Conservation (phyloP, 2,329 filamentous ascomycete genomes). For the Stenocarpella maydis region DNA sequence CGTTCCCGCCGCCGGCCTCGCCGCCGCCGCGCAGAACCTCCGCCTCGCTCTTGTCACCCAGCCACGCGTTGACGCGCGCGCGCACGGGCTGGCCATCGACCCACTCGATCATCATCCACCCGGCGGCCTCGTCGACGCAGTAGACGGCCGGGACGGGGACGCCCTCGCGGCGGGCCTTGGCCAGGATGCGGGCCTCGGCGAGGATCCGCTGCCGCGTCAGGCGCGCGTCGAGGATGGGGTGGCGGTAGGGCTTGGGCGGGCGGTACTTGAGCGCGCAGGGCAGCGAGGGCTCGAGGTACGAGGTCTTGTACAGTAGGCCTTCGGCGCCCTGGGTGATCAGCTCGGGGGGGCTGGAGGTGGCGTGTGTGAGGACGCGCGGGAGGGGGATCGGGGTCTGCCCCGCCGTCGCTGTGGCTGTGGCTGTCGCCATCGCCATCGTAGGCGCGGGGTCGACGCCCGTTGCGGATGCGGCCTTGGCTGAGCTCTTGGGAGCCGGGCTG, state of each 20-base stretch:
- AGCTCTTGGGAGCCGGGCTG: constrained; percentile 5
- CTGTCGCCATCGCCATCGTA: constrained; percentile 27
- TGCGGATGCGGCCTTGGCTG: neutral
- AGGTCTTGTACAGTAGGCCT: constrained; percentile 89
- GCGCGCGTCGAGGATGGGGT: constrained; percentile 86
- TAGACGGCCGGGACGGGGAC: constrained; percentile 85
- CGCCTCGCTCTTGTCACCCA: constrained; percentile 53
- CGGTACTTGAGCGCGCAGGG: constrained; percentile 90
- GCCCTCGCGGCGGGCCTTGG: constrained; percentile 79
- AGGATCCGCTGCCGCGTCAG: constrained; percentile 88
- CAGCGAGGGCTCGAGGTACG: constrained; percentile 73
- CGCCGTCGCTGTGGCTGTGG: neutral
- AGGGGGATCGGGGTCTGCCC: constrained; percentile 55
- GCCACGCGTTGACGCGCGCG: constrained; percentile 72
- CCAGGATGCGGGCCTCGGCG: constrained; percentile 86
- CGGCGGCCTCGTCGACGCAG: constrained; percentile 68
- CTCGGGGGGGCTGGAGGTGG: constrained; percentile 64
- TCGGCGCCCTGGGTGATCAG: constrained; percentile 95
- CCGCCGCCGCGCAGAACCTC: constrained; percentile 17
- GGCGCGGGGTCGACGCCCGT: neutral
- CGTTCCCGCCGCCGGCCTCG: constrained; percentile 50
- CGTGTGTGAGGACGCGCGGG: constrained; percentile 70
- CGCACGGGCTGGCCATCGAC: constrained; percentile 77
- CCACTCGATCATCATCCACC: constrained; percentile 88
- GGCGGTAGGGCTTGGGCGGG: constrained; percentile 89